phyloP scores from a whole-genome alignment of 345 rosid genomes.

The Luvunga scandens region DNA sequence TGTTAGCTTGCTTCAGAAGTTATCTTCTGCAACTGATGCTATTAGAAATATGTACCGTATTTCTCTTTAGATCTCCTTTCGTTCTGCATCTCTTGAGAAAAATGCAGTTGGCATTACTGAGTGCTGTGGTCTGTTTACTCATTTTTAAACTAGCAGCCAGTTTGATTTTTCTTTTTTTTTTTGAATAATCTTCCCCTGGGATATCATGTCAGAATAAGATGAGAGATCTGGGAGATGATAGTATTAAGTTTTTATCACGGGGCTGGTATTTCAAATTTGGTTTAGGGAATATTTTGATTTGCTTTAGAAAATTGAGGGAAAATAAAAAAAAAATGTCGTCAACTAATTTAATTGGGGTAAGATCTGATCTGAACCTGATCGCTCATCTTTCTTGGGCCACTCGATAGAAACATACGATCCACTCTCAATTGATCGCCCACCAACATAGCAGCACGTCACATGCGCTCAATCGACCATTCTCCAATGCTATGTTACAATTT shows the following conservation, averaged over 20 bases:
- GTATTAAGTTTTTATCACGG: no score
- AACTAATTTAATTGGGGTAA: background rate
- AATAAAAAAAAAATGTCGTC: background rate
- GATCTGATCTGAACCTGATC: no score
- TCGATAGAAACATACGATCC: background rate
- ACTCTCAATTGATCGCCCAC: background rate
- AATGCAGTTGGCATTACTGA: background rate
- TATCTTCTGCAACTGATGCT: background rate
- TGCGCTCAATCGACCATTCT: background rate
- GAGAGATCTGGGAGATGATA: no score
- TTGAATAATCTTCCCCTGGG: no score
- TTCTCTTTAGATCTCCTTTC: background rate
- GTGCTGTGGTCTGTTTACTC: background rate
- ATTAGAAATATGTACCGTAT: background rate
- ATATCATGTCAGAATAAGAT: background rate
- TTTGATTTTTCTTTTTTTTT: background rate
- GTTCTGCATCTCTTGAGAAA: background rate
- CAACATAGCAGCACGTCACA: background rate
- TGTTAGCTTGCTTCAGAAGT: background rate
- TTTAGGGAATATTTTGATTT: background rate
- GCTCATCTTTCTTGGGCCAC: background rate
- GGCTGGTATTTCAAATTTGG: no score
- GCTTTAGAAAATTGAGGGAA: no score
- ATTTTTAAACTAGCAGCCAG: background rate
- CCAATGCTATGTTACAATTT: background rate